Conservation (phyloP, 2,329 filamentous ascomycete genomes). For the Beauveria caledonica region DNA sequence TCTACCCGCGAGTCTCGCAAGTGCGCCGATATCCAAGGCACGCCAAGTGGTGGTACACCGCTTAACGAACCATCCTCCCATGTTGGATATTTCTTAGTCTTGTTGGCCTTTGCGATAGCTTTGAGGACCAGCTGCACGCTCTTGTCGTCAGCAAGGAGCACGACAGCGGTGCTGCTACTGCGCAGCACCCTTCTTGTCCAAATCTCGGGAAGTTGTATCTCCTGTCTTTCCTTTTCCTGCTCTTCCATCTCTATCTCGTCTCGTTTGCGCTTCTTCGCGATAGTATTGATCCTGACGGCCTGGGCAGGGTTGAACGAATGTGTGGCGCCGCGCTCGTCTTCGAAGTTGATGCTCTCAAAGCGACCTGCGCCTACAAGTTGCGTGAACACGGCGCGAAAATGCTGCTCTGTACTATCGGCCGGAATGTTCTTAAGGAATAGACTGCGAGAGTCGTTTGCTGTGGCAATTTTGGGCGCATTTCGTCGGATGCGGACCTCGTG, state of each 20-base stretch:
- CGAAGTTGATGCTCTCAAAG: slow-evolving; percentile 72
- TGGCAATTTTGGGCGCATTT: slow-evolving; percentile 72
- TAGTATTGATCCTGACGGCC: slow-evolving; percentile 29
- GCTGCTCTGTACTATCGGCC: slow-evolving; percentile 68
- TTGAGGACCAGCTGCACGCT: slow-evolving; percentile 71
- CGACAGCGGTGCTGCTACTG: slow-evolving; percentile 72
- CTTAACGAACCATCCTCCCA: slow-evolving; percentile 61
- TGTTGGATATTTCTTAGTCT: slow-evolving; percentile 50
- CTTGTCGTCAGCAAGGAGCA: slow-evolving; percentile 74
- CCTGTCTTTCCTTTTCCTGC: slow-evolving; percentile 46
- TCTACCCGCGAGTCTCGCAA: slow-evolving; percentile 64
- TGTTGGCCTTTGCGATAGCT: slow-evolving; percentile 55
- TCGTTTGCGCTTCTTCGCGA: slow-evolving; percentile 34
- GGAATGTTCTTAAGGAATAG: slow-evolving; percentile 90
- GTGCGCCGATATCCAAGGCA: slow-evolving; percentile 54
- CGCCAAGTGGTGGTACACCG: slow-evolving; percentile 50
- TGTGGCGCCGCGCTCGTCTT: slow-evolving; percentile 39
- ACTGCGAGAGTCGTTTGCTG: slow-evolving; percentile 64
- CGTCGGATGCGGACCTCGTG: slow-evolving; percentile 85
- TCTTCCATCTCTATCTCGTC: slow-evolving; percentile 47
- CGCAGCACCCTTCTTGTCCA: slow-evolving; percentile 65
- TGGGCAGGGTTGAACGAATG: slow-evolving; percentile 40
- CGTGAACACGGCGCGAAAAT: slow-evolving; percentile 68
- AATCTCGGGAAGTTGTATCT: slow-evolving; percentile 55
- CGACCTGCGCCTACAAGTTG: slow-evolving; percentile 66